Conservation (phyloP, 306 rosid species). For the Rubus parviflorus region DNA sequence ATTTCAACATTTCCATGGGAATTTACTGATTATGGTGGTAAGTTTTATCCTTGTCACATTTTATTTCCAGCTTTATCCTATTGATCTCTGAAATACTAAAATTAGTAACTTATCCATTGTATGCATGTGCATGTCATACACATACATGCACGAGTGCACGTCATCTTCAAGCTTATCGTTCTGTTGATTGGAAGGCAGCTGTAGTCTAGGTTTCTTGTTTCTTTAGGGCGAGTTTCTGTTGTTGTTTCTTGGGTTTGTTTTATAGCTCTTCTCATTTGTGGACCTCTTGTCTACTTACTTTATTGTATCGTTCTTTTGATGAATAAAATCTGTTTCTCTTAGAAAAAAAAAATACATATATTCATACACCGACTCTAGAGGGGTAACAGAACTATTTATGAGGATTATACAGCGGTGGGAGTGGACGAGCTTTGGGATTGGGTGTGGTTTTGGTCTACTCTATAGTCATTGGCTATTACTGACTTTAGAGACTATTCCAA, state of each 20-base stretch:
- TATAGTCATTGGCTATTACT: too few species aligned
- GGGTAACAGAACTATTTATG: neutral
- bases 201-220: neutral
- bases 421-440: neutral
- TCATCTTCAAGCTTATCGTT: neutral
- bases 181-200: neutral
- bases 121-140: neutral
- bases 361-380: neutral
- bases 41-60: conserved; percentile 29
- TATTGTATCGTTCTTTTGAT: neutral
- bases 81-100: neutral
- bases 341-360: neutral
- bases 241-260: neutral
- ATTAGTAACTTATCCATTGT: neutral
- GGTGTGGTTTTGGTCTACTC: neutral
- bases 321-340: neutral
- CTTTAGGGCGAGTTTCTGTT: neutral
- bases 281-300: neutral
- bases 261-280: neutral
- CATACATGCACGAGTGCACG: neutral
- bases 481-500: too few species aligned
- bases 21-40: conserved; percentile 77
- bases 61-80: conserved; percentile 14
- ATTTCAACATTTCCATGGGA: conserved; percentile 85
- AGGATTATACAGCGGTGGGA: neutral